Evolutionary conservation across 2,329 filamentous ascomycete species (phyloP).

Genomic region (Dactylonectria estremocensis): DNA sequence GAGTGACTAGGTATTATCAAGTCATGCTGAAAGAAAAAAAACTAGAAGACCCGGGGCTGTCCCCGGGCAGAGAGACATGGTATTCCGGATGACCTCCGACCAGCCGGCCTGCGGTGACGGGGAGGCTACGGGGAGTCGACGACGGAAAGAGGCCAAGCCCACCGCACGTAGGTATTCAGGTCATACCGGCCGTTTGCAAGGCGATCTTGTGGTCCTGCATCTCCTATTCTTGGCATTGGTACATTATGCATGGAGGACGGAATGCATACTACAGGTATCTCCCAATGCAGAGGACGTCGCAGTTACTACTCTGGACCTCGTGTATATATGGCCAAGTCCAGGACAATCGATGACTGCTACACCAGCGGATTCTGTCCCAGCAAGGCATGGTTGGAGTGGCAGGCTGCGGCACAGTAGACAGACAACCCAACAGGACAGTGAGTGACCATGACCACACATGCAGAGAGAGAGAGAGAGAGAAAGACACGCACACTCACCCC

Average conservation of each 20-base stretch:
- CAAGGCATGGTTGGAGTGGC: neutral
- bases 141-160: neutral
- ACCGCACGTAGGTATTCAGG: neutral
- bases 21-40: neutral
- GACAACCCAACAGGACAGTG: no score
- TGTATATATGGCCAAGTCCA: no score
- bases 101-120: neutral
- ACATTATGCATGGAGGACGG: neutral
- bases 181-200: neutral
- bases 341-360: no score
- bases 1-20: neutral
- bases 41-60: neutral
- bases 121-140: neutral
- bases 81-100: neutral
- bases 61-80: neutral
- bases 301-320: no score
- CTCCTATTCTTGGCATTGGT: neutral
- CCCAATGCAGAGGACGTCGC: no score
- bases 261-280: neutral
- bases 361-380: no score
- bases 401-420: neutral
- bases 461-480: no score
- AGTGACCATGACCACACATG: no score
- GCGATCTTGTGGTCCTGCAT: neutral
- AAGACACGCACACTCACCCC: no score